phyloP scores from a whole-genome alignment of 345 rosid species.

The Eucalyptus marginata region DNA sequence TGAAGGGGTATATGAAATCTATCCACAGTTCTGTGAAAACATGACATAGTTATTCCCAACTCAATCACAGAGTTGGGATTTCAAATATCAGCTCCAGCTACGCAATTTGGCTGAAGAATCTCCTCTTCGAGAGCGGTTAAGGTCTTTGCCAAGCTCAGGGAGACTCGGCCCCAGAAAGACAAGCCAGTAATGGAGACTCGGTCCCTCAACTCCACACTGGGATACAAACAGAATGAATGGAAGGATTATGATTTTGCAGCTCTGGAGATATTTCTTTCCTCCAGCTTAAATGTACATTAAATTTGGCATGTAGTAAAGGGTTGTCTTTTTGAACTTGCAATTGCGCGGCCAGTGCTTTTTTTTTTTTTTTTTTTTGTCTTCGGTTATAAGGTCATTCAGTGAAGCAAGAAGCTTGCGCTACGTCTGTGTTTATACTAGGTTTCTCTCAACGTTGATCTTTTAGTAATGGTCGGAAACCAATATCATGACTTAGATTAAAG shows the following conservation, averaged over 20 bases:
- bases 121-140: not conserved
- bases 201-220: not conserved
- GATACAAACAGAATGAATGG: not conserved
- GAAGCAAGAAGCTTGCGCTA: not conserved
- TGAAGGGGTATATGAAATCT: not conserved
- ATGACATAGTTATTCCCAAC: not conserved
- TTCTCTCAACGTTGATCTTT: not conserved
- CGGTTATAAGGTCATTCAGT: not conserved
- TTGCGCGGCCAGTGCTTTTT: not conserved
- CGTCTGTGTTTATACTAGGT: not conserved
- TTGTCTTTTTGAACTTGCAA: not conserved
- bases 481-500: not conserved
- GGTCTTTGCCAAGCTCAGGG: not conserved
- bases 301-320: not conserved
- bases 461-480: not conserved
- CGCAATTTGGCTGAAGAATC: not conserved
- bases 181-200: not conserved
- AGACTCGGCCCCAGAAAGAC: not conserved
- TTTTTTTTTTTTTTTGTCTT: not conserved
- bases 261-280: not conserved
- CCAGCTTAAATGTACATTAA: not conserved
- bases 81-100: not conserved
- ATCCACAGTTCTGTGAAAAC: not conserved
- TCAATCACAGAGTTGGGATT: not conserved
- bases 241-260: conserved; percentile 4